These are phyloP conservation scores for Teunomyces tritomae DNA, from an alignment of 805 yeast genomes.

Conservation along the genomic window DNA sequence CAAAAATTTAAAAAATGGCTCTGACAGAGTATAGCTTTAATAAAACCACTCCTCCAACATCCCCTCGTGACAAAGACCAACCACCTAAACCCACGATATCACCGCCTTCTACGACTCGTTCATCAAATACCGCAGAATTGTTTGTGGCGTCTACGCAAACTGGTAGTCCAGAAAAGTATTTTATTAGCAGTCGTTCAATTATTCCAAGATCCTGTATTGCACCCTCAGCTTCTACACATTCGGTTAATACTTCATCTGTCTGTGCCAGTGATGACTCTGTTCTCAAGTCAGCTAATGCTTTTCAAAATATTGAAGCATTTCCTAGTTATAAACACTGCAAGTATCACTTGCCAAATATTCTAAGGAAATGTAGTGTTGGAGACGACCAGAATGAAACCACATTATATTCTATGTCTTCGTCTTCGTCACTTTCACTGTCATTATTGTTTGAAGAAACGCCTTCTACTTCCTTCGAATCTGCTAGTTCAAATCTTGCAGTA, in stretches of 20 bases:
- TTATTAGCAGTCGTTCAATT: conserved; percentile 9
- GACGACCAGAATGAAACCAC: background rate
- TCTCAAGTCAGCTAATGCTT: background rate
- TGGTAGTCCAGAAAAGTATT: background rate
- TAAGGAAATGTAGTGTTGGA: conserved; percentile 1
- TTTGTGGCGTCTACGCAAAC: background rate
- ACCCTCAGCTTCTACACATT: conserved; percentile 7
- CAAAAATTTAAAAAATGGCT: conserved; percentile 2
- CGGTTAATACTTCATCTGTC: conserved; percentile 5
- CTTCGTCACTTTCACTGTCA: background rate
- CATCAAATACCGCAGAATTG: too few species aligned
- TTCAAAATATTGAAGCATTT: background rate
- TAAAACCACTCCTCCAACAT: conserved; percentile 12
- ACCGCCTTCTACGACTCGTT: too few species aligned
- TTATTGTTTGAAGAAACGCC: background rate
- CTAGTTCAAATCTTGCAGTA: background rate
- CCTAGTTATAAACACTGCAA: background rate
- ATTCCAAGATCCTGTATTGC: conserved; percentile 13
- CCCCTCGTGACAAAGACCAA: background rate
- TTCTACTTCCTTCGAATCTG: background rate
- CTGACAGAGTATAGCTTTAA: conserved; percentile 9
- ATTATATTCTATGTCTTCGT: background rate
- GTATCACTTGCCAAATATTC: background rate
- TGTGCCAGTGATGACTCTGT: background rate
- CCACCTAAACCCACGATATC: background rate